Evolutionary conservation across 2,329 filamentous ascomycete species (phyloP).

Genomic region (Rasamsonia emersonii): DNA sequence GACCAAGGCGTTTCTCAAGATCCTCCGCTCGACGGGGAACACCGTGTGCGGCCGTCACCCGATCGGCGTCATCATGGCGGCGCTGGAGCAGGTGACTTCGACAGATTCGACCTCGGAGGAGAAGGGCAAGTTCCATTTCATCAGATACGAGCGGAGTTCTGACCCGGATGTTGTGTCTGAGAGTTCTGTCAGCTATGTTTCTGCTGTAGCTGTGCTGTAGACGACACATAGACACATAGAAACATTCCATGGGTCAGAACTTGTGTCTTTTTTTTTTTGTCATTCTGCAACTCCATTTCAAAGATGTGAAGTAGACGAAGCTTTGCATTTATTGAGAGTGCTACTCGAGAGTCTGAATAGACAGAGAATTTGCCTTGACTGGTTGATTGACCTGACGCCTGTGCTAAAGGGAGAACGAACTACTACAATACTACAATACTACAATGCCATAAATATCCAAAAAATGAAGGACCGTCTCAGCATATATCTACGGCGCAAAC

Average conservation of each 20-base stretch:
- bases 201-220: conserved; percentile 72
- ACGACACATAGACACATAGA: too few species aligned
- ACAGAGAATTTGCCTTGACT: too few species aligned
- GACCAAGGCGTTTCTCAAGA: conserved; percentile 61
- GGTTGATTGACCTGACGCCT: too few species aligned
- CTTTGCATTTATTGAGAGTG: too few species aligned
- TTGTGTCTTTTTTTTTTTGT: not conserved
- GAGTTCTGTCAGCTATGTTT: conserved; percentile 91
- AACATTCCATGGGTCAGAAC: not conserved
- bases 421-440: too few species aligned
- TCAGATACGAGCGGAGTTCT: conserved; percentile 80
- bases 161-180: conserved; percentile 59
- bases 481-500: too few species aligned
- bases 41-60: conserved; percentile 93
- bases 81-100: conserved; percentile 57
- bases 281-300: not conserved
- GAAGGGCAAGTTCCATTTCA: conserved; percentile 60
- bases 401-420: too few species aligned
- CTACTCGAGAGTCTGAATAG: too few species aligned
- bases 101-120: conserved; percentile 30
- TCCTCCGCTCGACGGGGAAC: conserved; percentile 66
- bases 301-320: too few species aligned
- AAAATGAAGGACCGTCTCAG: too few species aligned
- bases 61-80: conserved; percentile 87
- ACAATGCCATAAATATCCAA: too few species aligned